phyloP scores from a whole-genome alignment of 2,329 filamentous ascomycete species.

The Polytolypa hystricis region DNA sequence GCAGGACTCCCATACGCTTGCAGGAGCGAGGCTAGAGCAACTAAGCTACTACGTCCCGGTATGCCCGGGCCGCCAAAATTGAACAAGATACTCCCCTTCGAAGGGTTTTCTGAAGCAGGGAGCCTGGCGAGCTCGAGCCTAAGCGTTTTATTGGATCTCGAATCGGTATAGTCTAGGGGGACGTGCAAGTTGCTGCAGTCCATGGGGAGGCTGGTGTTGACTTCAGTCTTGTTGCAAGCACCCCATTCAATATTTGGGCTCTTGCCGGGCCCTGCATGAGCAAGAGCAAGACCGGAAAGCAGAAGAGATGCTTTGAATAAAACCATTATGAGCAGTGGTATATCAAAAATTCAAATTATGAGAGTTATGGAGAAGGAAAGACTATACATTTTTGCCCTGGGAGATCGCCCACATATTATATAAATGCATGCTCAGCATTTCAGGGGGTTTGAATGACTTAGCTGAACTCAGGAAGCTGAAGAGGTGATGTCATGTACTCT shows the following conservation, averaged over 20 bases:
- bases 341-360: too few species aligned
- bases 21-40: neutral
- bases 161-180: constrained; percentile 25
- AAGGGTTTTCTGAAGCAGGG: constrained; percentile 18
- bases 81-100: constrained; percentile 22
- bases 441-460: too few species aligned
- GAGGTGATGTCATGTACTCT: too few species aligned
- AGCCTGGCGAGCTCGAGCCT: constrained; percentile 19
- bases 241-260: constrained; percentile 1
- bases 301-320: too few species aligned
- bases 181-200: constrained; percentile 23
- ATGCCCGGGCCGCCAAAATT: constrained; percentile 26
- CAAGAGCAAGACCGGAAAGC: too few species aligned
- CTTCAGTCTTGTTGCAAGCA: neutral
- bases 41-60: constrained; percentile 7
- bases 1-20: neutral
- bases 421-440: too few species aligned
- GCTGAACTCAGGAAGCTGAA: too few species aligned
- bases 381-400: too few species aligned
- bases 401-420: too few species aligned
- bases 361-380: too few species aligned
- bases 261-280: neutral
- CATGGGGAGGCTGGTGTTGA: neutral
- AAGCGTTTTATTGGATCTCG: constrained; percentile 14
- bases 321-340: too few species aligned